Base-by-base conservation (phyloP, 192 early-diverging fungal species). In the Backusella parvicylindrica region DNA sequence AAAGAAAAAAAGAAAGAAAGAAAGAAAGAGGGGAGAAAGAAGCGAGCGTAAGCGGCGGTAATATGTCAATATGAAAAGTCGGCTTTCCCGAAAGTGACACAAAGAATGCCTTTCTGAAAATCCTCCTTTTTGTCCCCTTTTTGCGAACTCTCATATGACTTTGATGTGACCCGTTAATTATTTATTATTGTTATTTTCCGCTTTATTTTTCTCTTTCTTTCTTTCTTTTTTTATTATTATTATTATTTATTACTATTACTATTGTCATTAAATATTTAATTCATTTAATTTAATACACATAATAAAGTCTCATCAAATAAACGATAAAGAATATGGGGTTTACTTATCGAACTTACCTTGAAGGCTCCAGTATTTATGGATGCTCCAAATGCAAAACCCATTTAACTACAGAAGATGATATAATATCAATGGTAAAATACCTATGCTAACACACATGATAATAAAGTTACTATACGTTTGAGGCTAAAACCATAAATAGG, bases 331-430 rank as follows among this genome's bases (percentile, higher is more conserved):
- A 13, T 16, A 79, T 79, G 78, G 78, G 78, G 28, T 37, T 79
- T 31, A 75, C 71, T 18, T 79, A 79, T 60, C 78, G 73, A 15
- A 79, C 78, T 53, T 79, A 74, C 50, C 70, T 79, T 68, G 73
- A 79, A 41, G 73, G 78, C 36, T 33, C 53, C 49, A 71, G 26
- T 53, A 64, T 79, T 18, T 79, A 75, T 65, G 78, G 78, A 6
- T 79, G 78, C 38, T 28, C 35, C n/a, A 35, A 71, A 21, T 79
- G 78, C 37, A 69, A 71, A 9, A 75, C 78, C 11, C 78, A 79
- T 63, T 49, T 79, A n/a, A 50, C 78, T 8, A 79, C 68, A 23
- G 63, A 37, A 6, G 78, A 79, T 38, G 73, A 50, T 32, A 31
- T 79, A 49, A 56, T 75, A 49, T 79, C 78, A 21, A 71, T 15